Base-by-base conservation (phyloP, 768 basidiomycete genomes). In the Russula foetens region DNA sequence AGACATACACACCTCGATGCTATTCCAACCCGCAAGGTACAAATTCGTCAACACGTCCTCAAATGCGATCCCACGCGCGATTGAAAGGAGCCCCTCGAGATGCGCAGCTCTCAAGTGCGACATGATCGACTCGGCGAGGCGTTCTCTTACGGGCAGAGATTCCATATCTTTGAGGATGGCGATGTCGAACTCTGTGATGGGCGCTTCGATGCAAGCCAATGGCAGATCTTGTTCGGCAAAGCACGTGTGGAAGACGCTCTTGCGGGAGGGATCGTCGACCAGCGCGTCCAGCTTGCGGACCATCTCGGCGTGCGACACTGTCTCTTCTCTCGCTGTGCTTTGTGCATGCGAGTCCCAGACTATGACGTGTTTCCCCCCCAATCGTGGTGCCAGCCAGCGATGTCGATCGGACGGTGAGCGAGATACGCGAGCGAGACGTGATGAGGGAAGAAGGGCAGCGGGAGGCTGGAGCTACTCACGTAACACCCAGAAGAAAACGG, bases 331-430 rank as follows among this genome's bases (percentile, higher is more conserved):
- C 26, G 29, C 41, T 26, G 4, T 21, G 39, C 53, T 44, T 21
- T 54, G 28, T 7, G 41, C 21, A 15, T 31, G 26, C 15, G 51
- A 44, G 44, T 59, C 58, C 58, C 58, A 59, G 12, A 59, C 58
- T 59, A 41, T 19, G 23, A 21, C 41, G 15, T 17, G 39, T 38
- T n/a, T n/a, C n/a, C n/a, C n/a, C n/a, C n/a, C n/a, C n/a, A n/a
- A n/a, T n/a, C n/a, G n/a, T n/a, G n/a, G n/a, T n/a, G n/a, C n/a
- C n/a, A n/a, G n/a, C n/a, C n/a, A 9, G n/a, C 12, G 49, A 35
- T 33, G 28, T 35, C 21, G 29, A 50, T 7, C 7, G 8, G 8
- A 50, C 9, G 29, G 24, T 24, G 14, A 9, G 29, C 15, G 43
- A 19, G 31, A 17, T 9, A 26, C 26, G n/a, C n/a, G n/a, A n/a